Base-by-base conservation (phyloP, 306 rosid species). In the Astragalus glycyphyllos region DNA sequence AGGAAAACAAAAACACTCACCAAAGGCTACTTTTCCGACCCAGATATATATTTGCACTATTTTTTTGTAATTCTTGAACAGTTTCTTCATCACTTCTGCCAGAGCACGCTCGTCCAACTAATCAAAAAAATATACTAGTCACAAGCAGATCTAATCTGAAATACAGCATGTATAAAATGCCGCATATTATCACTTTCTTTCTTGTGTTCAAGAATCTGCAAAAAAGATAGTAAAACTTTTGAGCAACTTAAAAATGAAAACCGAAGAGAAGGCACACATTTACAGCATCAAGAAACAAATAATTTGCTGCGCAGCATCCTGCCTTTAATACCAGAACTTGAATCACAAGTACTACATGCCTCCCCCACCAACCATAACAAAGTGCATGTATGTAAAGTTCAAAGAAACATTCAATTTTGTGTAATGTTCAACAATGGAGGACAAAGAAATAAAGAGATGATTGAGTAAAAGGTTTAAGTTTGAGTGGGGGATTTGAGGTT, bases 61-160 rank as follows among this genome's bases (percentile, higher is more conserved):
- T 86, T 88, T n/a, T 73, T 92, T 92, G 71, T 92, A 92, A 77
- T 88, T 92, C 86, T 89, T 92, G 89, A 92, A 92, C 68, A 92
- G 90, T 77, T 92, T 92, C 88, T 92, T 92, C 98, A 92, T 92
- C 71, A 92, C 98, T 55, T 92, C 96, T n/a, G 90, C 88, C 69
- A 92, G 78, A 0, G 96, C 98, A 67, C 89, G 83, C 65, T 92
- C 98, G 44, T 92, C 98, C 96, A 92, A 86, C 98, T 92, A 86
- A 66, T 77, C 47, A 82, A 73, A 75, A 60, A 80, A 74, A 45
- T 80, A 11, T 61, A 58, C 47, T 44, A 65, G 76, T 80, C 72
- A 88, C 47, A 53, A 38, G 32, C 69, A 74, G 48, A 16, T 54
- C 49, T 44, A 42, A 8, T 54, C 75, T 7, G 53, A 38, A 42